Evolutionary conservation across 108 stramenopile genomes (phyloP).

Genomic region (Thalassiosira profunda): DNA sequence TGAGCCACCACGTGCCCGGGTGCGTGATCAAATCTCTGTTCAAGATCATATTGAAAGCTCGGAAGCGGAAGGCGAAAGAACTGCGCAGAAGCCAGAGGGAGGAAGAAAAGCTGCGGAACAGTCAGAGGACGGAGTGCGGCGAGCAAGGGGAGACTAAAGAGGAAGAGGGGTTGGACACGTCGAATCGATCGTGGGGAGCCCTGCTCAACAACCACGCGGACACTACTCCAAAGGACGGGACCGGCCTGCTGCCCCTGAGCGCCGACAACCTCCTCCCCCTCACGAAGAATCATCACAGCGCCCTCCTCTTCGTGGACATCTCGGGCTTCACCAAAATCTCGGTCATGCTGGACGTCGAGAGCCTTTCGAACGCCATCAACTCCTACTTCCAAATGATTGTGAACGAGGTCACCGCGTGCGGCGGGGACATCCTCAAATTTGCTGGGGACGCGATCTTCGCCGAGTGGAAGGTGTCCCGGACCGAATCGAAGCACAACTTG

Average conservation of each 20-base stretch:
- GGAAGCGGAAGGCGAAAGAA: neutral
- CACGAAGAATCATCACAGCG: constrained; percentile 46
- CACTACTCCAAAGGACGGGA: too few species aligned
- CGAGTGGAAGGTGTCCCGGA: constrained; percentile 44
- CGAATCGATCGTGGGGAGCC: neutral
- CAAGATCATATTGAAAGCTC: constrained; percentile 28
- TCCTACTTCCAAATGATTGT: constrained; percentile 82
- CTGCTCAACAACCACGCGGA: neutral
- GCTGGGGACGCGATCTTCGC: constrained; percentile 63
- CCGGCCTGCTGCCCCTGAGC: neutral
- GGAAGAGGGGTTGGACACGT: neutral
- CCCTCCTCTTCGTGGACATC: constrained; percentile 89
- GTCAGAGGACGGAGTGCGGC: neutral
- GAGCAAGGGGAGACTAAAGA: neutral
- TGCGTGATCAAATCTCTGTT: constrained; percentile 46
- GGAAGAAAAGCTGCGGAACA: neutral
- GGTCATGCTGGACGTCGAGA: constrained; percentile 70
- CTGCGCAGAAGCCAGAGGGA: neutral
- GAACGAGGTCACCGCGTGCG: constrained; percentile 56
- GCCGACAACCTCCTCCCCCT: constrained; percentile 27
- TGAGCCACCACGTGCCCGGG: constrained; percentile 57
- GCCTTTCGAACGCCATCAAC: constrained; percentile 76
- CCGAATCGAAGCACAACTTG: constrained; percentile 28
- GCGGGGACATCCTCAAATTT: constrained; percentile 84
- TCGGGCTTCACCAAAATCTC: constrained; percentile 88